Base-by-base conservation (phyloP, 2,329 filamentous ascomycete genomes). In the Clathrospora elynae region DNA sequence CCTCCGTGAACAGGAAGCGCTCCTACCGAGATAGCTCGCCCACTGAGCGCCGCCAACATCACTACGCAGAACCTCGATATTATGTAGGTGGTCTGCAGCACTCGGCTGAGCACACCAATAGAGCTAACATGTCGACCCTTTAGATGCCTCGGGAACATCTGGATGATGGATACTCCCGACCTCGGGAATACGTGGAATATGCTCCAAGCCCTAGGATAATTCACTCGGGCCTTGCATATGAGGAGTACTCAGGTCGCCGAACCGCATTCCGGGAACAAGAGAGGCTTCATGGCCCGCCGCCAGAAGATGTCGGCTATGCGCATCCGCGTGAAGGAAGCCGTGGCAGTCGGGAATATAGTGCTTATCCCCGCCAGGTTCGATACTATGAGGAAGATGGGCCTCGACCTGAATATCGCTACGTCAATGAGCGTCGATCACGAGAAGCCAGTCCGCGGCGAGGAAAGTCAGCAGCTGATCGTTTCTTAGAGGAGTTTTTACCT, bases 201-300 rank as follows among this genome's bases (percentile, higher is more conserved):
- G 62, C 53, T 20, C 51, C 62, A 10, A 63, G 55, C 33, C 55
- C 63, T 10, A 55, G 66, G 36, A 53, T 61, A 13, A 45, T 56
- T 26, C 65, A 62, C 32, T 48, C 57, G 17, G 47, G 59, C 12
- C 49, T 62, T 30, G 57, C 50, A 13, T 66, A 66, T 42, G 61
- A 64, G 3, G 64, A 67, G 5, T 62, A 62, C 29, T 49, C 55
- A 39, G 60, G 59, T 16, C 59, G 66, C 19, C 58, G 62, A 17
- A 61, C 64, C 26, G 36, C 56, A 1, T 69, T 68, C 38, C 62
- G 63, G 17, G 67, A 66, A n/a, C 48, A 59, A 13, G 67, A 67
- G 23, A 42, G 51, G n/a, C 61, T 59, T 23, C 63, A 64, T 39
- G 57, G 48, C 26, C 57, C 61, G 13, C 57, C 44, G 20, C 38